These are phyloP conservation scores for Linnemannia elongata DNA, from an alignment of 192 early-diverging fungal genomes.

Conservation along the genomic window DNA sequence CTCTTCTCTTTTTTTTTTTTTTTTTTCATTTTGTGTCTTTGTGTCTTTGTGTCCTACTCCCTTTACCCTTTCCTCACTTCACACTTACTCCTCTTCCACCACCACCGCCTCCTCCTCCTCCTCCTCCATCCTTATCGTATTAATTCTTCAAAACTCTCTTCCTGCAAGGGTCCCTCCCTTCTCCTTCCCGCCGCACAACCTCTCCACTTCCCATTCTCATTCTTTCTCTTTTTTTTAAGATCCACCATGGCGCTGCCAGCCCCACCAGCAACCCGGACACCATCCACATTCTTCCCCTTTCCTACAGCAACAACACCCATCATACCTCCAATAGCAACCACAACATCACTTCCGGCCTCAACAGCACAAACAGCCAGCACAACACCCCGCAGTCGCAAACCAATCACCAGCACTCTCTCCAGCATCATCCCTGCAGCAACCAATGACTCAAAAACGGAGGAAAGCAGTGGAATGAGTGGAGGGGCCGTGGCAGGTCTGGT, in stretches of 20 bases:
- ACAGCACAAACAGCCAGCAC: background rate
- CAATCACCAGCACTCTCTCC: background rate
- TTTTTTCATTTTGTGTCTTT: too few relatives aligned
- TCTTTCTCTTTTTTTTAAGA: background rate
- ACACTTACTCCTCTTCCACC: background rate
- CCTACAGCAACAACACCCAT: background rate
- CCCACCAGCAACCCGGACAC: background rate
- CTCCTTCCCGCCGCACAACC: background rate
- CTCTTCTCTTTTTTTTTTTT: background rate
- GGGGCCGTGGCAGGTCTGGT: conserved; percentile 40
- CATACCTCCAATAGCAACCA: background rate
- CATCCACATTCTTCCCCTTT: background rate
- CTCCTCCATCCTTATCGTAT: background rate
- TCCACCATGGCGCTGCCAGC: background rate
- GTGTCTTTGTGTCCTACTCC: background rate
- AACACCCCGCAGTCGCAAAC: background rate
- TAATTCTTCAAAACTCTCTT: too few relatives aligned
- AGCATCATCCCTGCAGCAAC: background rate
- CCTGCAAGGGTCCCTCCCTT: too few relatives aligned
- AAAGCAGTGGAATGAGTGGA: conserved; percentile 20
- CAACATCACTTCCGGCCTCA: background rate
- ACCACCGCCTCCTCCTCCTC: too few relatives aligned
- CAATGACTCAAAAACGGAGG: background rate
- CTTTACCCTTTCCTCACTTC: background rate
- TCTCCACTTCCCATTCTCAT: background rate